phyloP scores from a whole-genome alignment of 306 rosid species.

The Sphenostylis stenocarpa region DNA sequence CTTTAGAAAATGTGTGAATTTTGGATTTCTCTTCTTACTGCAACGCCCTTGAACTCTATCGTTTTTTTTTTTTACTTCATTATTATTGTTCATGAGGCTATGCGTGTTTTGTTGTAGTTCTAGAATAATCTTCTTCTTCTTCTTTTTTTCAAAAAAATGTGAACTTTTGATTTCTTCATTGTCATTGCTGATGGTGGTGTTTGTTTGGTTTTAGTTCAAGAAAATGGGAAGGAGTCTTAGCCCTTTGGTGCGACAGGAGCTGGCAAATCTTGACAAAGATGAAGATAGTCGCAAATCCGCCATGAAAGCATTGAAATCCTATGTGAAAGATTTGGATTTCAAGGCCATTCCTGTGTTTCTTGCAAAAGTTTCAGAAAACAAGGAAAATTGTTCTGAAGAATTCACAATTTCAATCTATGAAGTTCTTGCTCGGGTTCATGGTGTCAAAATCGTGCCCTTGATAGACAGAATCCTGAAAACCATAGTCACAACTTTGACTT shows the following conservation, averaged over 20 bases:
- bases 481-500: slow-evolving; percentile 68
- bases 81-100: background rate
- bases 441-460: slow-evolving; percentile 71
- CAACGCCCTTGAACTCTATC: background rate
- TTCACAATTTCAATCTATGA: slow-evolving; percentile 79
- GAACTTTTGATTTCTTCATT: background rate
- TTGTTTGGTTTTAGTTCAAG: slow-evolving; percentile 33
- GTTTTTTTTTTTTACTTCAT: background rate
- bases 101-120: slow-evolving; percentile 32
- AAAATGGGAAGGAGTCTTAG: slow-evolving; percentile 61
- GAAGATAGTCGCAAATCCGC: slow-evolving; percentile 80
- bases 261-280: slow-evolving; percentile 79
- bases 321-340: slow-evolving; percentile 74
- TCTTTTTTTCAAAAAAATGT: too few species aligned
- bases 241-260: slow-evolving; percentile 56
- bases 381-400: slow-evolving; percentile 72
- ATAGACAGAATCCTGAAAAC: slow-evolving; percentile 69
- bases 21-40: background rate
- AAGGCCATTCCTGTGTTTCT: slow-evolving; percentile 73
- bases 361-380: slow-evolving; percentile 73
- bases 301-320: slow-evolving; percentile 67
- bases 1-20: background rate
- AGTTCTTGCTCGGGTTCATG: slow-evolving; percentile 77
- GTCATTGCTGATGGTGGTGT: background rate
- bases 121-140: background rate